These are phyloP conservation scores for Fusarium illudens DNA, from an alignment of 2,329 filamentous ascomycete genomes.

Conservation along the genomic window DNA sequence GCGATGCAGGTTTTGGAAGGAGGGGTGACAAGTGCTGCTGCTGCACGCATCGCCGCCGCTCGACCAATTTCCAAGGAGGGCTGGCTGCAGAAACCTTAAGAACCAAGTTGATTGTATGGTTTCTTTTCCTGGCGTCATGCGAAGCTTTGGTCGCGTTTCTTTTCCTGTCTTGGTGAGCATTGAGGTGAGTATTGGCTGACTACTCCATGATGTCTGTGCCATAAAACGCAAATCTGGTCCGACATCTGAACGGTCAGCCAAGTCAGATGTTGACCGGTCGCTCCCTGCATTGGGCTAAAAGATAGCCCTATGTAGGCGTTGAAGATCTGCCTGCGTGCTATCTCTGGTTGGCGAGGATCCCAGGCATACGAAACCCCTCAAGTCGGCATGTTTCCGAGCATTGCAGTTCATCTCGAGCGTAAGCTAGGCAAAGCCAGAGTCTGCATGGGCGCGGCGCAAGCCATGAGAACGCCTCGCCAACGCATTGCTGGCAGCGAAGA, in stretches of 20 bases:
- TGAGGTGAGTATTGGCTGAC: neutral
- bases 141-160: neutral
- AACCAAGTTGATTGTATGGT: neutral
- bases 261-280: slow-evolving; percentile 12
- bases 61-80: neutral
- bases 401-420: neutral
- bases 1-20: slow-evolving; percentile 3
- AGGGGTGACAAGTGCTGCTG: neutral
- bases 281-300: slow-evolving; percentile 22
- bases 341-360: slow-evolving; percentile 1
- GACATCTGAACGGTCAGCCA: neutral
- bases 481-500: neutral
- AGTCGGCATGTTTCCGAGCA: slow-evolving; percentile 15
- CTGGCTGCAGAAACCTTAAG: slow-evolving; percentile 1
- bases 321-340: slow-evolving; percentile 11
- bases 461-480: neutral
- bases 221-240: neutral
- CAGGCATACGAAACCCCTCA: neutral
- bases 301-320: slow-evolving; percentile 24
- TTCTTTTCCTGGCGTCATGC: neutral
- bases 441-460: slow-evolving; percentile 12
- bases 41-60: neutral
- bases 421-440: neutral
- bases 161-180: neutral
- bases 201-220: neutral